Percentiles rank a stretch among this genome's conserved stretches.
Evolutionary conservation across 345 rosid genomes (phyloP).

Genomic region (Acer yangbiense): DNA sequence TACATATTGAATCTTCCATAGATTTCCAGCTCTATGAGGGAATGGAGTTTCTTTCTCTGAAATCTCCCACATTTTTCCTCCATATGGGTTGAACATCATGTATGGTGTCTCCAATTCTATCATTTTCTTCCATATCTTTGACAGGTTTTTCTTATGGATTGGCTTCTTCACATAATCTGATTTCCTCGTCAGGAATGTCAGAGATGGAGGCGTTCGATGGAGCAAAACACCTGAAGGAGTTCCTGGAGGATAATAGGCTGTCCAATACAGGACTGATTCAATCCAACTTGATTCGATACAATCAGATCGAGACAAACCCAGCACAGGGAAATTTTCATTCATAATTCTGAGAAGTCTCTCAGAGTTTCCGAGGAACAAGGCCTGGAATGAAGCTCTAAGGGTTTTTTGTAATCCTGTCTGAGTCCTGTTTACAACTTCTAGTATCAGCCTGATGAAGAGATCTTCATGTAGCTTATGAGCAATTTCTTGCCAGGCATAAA

Average conservation of each 20-base stretch:
- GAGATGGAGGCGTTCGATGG: background rate
- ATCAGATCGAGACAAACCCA: slow-evolving; percentile 1
- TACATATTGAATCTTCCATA: slow-evolving; percentile 10
- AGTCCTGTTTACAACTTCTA: background rate
- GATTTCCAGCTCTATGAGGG: slow-evolving; percentile 14
- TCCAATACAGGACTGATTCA: slow-evolving; percentile 2
- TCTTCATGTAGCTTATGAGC: slow-evolving; percentile 8
- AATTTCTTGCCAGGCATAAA: slow-evolving; percentile 5
- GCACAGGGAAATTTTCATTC: background rate
- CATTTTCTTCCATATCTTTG: slow-evolving; percentile 13
- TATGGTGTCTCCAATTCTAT: slow-evolving; percentile 2
- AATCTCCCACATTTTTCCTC: slow-evolving; percentile 15
- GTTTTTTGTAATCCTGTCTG: background rate
- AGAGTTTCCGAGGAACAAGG: slow-evolving; percentile 9
- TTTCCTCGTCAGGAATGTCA: background rate
- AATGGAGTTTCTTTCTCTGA: slow-evolving; percentile 3
- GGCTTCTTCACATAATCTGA: slow-evolving; percentile 18
- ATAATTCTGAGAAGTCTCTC: background rate
- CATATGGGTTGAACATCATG: slow-evolving; percentile 9
- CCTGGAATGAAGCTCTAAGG: background rate
- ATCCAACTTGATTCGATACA: slow-evolving; percentile 15
- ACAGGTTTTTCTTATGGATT: background rate
- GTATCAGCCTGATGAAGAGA: slow-evolving; percentile 8
- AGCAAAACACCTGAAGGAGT: background rate
- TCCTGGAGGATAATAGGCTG: background rate